phyloP scores from a whole-genome alignment of 768 basidiomycete genomes.

The Xerocomellus intermedius region DNA sequence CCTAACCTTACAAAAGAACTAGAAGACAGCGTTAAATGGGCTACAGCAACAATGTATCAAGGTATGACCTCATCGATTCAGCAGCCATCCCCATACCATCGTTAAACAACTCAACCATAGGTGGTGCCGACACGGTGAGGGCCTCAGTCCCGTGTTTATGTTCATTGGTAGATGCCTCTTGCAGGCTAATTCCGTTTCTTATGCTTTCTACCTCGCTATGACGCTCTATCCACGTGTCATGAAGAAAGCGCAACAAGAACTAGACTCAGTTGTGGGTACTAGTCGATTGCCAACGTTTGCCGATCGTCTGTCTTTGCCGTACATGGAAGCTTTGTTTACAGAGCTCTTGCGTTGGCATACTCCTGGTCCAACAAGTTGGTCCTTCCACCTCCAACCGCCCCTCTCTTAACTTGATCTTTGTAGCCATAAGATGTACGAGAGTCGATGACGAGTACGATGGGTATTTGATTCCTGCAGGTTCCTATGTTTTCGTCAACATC shows the following conservation, averaged over 20 bases:
- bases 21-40: slow-evolving; percentile 22
- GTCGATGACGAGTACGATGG: slow-evolving; percentile 19
- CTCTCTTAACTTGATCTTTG: background rate
- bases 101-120: slow-evolving; percentile 2
- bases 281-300: slow-evolving; percentile 24
- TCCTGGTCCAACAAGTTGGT: slow-evolving; percentile 11
- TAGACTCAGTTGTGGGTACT: slow-evolving; percentile 28
- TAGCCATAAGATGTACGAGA: slow-evolving; percentile 12
- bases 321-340: slow-evolving; percentile 27
- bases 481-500: slow-evolving; percentile 20
- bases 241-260: slow-evolving; percentile 28
- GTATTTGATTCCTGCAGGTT: slow-evolving; percentile 23
- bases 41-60: slow-evolving; percentile 10
- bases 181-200: slow-evolving; percentile 14
- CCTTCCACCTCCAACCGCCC: no score
- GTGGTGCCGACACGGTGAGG: slow-evolving; percentile 28
- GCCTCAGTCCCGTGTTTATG: background rate
- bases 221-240: slow-evolving; percentile 24
- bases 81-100: background rate
- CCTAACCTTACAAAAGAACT: slow-evolving; percentile 10
- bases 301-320: slow-evolving; percentile 27
- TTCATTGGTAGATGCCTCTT: background rate
- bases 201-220: slow-evolving; percentile 29
- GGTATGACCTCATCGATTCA: slow-evolving; percentile 1
- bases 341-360: slow-evolving; percentile 26